Percentiles rank a stretch among this genome's conserved stretches.
phyloP scores from a whole-genome alignment of 306 rosid species.

The Cicer arietinum region DNA sequence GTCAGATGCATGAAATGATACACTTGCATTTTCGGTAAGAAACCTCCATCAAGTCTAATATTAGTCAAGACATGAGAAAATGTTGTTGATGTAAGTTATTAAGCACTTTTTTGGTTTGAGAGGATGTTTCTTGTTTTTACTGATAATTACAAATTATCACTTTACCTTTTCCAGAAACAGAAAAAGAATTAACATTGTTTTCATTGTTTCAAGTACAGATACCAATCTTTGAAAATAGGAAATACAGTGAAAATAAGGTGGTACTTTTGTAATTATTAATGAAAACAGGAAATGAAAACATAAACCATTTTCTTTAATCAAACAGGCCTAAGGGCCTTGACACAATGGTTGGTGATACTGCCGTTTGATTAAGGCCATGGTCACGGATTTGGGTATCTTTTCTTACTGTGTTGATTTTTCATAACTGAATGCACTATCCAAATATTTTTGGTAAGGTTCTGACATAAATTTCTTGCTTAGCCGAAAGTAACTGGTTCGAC shows the following conservation, averaged over 20 bases:
- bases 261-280: conserved; percentile 9
- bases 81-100: conserved; percentile 19
- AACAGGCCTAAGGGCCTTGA: background rate
- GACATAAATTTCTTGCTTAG: conserved; percentile 36
- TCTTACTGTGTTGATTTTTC: conserved; percentile 27
- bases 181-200: background rate
- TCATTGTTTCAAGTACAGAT: background rate
- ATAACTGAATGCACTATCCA: conserved; percentile 27
- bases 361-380: background rate
- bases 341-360: background rate
- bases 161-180: conserved; percentile 14
- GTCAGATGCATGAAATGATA: conserved; percentile 20
- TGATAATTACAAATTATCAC: background rate
- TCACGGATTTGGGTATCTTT: conserved; percentile 8
- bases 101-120: conserved; percentile 27
- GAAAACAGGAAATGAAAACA: conserved; percentile 7
- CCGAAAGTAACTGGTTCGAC: conserved; percentile 48
- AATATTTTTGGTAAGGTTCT: background rate
- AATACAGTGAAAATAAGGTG: background rate
- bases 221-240: conserved; percentile 5
- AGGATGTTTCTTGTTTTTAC: background rate
- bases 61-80: conserved; percentile 15
- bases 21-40: background rate
- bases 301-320: conserved; percentile 14
- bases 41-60: conserved; percentile 28